A percentile compares a stretch with the other conserved stretches of the same genome.
Conservation (phyloP, 2,329 filamentous ascomycete genomes). For the Penicillium fuscoglaucum region DNA sequence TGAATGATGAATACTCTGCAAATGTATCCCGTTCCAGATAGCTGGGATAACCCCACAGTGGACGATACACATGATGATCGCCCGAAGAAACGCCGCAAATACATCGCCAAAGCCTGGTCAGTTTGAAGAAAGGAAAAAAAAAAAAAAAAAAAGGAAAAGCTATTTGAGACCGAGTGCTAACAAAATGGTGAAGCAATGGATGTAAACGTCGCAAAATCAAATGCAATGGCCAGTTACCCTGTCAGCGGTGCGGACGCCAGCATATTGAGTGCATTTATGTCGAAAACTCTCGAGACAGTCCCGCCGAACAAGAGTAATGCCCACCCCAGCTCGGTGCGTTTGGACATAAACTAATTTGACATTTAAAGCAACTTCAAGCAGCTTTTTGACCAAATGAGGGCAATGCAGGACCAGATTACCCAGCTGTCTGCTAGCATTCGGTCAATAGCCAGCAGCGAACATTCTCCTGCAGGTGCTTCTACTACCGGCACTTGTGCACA, state of each 20-base stretch:
- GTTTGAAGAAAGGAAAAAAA: conserved; percentile 14
- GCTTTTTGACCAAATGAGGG: conserved; percentile 33
- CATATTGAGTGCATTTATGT: conserved; percentile 39
- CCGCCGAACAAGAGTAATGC: conserved; percentile 62
- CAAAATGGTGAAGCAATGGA: conserved; percentile 52
- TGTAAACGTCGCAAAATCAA: conserved; percentile 67
- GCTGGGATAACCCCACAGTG: conserved; percentile 10
- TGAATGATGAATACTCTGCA: conserved; percentile 8
- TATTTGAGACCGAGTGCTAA: neutral
- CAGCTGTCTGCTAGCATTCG: conserved; percentile 70
- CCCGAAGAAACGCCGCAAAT: conserved; percentile 61
- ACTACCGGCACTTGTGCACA: conserved; percentile 11
- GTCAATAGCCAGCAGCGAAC: conserved; percentile 54
- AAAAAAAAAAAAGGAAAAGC: no score
- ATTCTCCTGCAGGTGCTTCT: conserved; percentile 8
- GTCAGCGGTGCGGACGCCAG: conserved; percentile 57
- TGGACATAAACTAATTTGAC: neutral
- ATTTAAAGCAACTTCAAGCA: conserved; percentile 27
- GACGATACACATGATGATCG: conserved; percentile 32
- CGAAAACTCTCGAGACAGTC: conserved; percentile 71
- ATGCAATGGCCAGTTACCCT: conserved; percentile 63
- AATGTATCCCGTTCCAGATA: neutral
- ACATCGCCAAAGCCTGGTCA: conserved; percentile 65
- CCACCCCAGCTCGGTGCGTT: no score
- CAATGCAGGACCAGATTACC: conserved; percentile 68